Evolutionary conservation across 306 rosid genomes (phyloP), one percentile per base, ranked within the genome.

Genomic region (Rosa persica): DNA sequence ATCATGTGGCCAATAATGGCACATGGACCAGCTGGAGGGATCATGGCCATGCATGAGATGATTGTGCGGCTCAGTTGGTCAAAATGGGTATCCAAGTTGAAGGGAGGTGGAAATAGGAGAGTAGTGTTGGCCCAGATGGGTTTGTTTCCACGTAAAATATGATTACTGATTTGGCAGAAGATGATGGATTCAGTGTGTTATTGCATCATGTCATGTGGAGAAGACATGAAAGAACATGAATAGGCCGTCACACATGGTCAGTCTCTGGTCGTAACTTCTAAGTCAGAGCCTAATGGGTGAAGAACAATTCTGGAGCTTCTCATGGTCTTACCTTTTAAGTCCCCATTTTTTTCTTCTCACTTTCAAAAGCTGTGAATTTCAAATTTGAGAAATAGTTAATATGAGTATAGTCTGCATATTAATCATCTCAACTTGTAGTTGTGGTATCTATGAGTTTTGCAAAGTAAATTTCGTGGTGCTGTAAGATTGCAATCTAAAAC

Each of bases 1-100:
- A 72, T 30, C 65, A 58, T 20, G 20, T 9, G 67, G 74, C 68
- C 52, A 74, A 85, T 78, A 82, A 82, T 76, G 38, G 78, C 90
- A 91, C 89, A 83, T 87, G 91, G 85, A 78, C 88, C 69, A 86
- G 87, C 66, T 68, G 84, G 20, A 48, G 80, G 69, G 43, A 64
- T 64, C 43, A 76, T n/a, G 34, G 42, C 30, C 9, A 34, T 25
- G 47, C 36, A 46, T 34, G 73, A 44, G n/a, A 42, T 61, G 46
- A 66, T 3, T 66, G 27, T 20, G 23, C 42, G 22, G 17, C 36
- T 25, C 19, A 61, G 19, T 23, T 64, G n/a, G 54, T 58, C 38
- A 23, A 54, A 39, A 42, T 19, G 38, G n/a, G 23, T 30, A 30
- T 30, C 36, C 36, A 30, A 30, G 36, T 3, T 30, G 36, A 20